Base-by-base conservation (phyloP, 306 rosid species). In the Rosa persica region DNA sequence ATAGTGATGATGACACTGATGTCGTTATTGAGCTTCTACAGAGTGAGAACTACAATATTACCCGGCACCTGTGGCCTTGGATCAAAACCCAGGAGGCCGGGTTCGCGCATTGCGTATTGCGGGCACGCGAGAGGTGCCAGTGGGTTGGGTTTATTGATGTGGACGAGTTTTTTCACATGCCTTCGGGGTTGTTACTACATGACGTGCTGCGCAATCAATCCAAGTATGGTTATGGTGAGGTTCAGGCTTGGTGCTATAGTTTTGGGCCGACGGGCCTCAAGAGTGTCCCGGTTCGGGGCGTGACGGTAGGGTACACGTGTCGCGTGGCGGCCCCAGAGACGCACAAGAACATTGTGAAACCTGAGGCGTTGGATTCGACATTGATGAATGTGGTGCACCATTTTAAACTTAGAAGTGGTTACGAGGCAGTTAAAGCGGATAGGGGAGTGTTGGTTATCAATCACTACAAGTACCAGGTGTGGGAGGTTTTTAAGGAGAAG, bases 81-180 rank as follows among this genome's bases (percentile, higher is more conserved):
- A 69, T 90, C 3, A 90, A 94, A 85, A 83, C 92, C 15, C 97
- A 94, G 40, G 96, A 92, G 30, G 96, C 98, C 0, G 97, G 98
- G 77, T 94, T 94, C 19, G 88, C 96, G 4, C 96, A 94, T 39
- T 94, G 97, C 4, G 93, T 94, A 0, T 30, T 94, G 2, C 84
- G 85, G 13, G 97, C 97, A 0, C 83, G 93, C 0, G 82, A 85
- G 47, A 51, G 43, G 0, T 94, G 98, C 46, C 78, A 88, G 22
- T 94, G 97, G 97, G 92, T 94, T 2, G 98, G 88, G 46, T 92
- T 94, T 70, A 88, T 94, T 4, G 96, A 94, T 20, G 94, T 90
- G 42, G 98, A 94, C 40, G 92, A 94, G 88, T 94, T 83, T 55
- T 82, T 89, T 49, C 75, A 89, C 51, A n/a, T 92, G 47, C 95